These are phyloP conservation scores for Sesbania bispinosa DNA, from an alignment of 306 rosid genomes.

Conservation along the genomic window DNA sequence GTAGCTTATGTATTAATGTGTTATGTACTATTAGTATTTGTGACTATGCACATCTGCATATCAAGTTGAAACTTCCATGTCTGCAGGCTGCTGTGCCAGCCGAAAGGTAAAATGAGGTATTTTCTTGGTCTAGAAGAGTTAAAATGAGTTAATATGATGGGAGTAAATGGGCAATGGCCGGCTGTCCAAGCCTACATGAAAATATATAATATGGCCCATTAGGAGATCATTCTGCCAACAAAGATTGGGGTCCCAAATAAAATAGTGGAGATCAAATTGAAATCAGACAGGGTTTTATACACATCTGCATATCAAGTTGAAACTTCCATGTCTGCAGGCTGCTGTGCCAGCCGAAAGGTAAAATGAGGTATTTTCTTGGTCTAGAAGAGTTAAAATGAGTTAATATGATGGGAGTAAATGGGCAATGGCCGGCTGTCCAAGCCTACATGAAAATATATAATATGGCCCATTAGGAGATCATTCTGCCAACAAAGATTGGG, in stretches of 20 bases:
- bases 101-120: slow-evolving; percentile 8
- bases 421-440: not conserved
- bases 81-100: slow-evolving; percentile 1
- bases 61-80: slow-evolving; percentile 13
- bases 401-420: not conserved
- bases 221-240: too few species aligned
- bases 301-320: too few species aligned
- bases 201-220: too few species aligned
- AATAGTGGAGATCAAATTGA: not conserved
- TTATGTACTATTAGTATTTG: not conserved
- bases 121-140: not conserved
- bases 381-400: not conserved
- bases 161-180: not conserved
- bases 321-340: slow-evolving; percentile 5
- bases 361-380: not conserved
- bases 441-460: too few species aligned
- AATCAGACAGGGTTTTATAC: not conserved
- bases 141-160: not conserved
- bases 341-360: slow-evolving; percentile 1
- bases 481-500: too few species aligned
- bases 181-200: not conserved
- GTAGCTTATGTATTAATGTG: not conserved
- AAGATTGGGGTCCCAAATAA: not conserved
- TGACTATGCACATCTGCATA: not conserved
- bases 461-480: too few species aligned